Conservation (phyloP, 108 stramenopile species). For the Epipyxis sp. region DNA sequence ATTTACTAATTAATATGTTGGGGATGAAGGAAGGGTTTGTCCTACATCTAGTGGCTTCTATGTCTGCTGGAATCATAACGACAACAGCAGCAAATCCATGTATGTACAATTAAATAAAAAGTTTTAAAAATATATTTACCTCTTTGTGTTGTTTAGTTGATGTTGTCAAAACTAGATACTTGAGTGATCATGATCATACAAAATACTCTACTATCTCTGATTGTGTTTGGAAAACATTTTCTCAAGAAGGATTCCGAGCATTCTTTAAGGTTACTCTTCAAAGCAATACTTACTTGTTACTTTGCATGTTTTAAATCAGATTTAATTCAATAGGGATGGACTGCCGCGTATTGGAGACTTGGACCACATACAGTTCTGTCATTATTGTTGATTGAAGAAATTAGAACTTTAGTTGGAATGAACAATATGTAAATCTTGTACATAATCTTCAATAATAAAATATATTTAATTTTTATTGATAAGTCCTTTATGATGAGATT, state of each 20-base stretch:
- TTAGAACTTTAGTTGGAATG: background rate
- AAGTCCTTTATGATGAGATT: too few species aligned
- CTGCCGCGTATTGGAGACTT: background rate
- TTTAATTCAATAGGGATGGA: too few species aligned
- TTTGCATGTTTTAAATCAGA: too few species aligned
- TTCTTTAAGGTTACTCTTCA: too few species aligned
- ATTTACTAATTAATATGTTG: background rate
- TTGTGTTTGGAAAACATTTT: background rate
- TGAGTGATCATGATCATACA: background rate
- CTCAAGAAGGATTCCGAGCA: background rate
- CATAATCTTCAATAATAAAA: too few species aligned
- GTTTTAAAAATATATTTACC: background rate
- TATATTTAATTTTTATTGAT: too few species aligned
- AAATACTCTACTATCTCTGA: background rate
- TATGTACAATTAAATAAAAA: background rate
- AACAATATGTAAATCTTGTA: conserved; percentile 14
- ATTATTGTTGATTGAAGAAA: conserved; percentile 21
- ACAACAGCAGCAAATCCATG: conserved; percentile 20
- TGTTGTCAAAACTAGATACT: conserved; percentile 15
- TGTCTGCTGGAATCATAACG: conserved; percentile 3
- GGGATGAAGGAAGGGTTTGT: conserved; percentile 8
- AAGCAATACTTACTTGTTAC: too few species aligned
- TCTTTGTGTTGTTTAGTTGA: background rate
- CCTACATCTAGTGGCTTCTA: conserved; percentile 2
- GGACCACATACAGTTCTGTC: conserved; percentile 10